Evolutionary conservation across 495 filamentous ascomycete genomes (phyloP).

Genomic region (Xylaria palmicola): DNA sequence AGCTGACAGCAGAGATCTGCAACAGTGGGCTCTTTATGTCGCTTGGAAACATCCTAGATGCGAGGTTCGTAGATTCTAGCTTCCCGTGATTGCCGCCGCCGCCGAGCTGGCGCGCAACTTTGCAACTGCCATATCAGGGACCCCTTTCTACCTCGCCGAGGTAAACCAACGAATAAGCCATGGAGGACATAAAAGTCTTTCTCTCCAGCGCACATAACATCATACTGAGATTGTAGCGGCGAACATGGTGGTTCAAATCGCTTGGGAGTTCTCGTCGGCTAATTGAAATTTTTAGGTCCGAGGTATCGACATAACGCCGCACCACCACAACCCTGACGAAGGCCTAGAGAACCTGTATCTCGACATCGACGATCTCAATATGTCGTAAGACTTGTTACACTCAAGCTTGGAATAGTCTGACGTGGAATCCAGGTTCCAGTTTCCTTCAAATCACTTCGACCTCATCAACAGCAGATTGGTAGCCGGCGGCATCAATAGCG

Average conservation of each 20-base stretch:
- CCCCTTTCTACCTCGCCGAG: neutral
- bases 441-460: constrained; percentile 75
- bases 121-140: neutral
- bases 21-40: constrained; percentile 46
- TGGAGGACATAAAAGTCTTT: neutral
- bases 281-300: constrained; percentile 57
- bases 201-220: neutral
- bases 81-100: neutral
- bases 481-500: constrained; percentile 69
- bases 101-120: neutral
- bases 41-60: constrained; percentile 66
- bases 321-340: constrained; percentile 59
- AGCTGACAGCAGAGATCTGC: constrained; percentile 4
- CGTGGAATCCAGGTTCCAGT: constrained; percentile 59
- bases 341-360: constrained; percentile 68
- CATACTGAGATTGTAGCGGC: neutral
- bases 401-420: constrained; percentile 21
- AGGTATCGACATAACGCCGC: constrained; percentile 77
- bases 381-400: constrained; percentile 44
- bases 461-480: constrained; percentile 87
- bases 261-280: neutral
- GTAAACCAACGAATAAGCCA: neutral
- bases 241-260: constrained; percentile 8
- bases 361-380: constrained; percentile 79
- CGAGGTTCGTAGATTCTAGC: constrained; percentile 55